A percentile compares a stretch with the other conserved stretches of the same genome.
These are phyloP conservation scores for Magnusiomyces sp. DNA, from an alignment of 1,139 yeast genomes.

Conservation along the genomic window DNA sequence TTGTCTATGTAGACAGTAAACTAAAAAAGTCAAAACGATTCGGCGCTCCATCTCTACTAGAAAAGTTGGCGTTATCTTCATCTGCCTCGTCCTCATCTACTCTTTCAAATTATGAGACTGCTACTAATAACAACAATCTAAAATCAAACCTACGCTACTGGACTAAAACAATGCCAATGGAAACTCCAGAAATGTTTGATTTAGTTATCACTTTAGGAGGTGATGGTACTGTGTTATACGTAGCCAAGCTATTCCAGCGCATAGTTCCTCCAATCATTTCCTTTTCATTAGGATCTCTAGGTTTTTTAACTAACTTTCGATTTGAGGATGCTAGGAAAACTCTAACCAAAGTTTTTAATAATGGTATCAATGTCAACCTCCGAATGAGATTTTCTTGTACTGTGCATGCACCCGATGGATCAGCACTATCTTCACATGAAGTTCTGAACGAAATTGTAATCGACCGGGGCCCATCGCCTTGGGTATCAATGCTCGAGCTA, in stretches of 20 bases:
- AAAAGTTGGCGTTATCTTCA: too few relatives aligned
- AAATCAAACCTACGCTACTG: slow-evolving; percentile 43
- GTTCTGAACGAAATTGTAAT: slow-evolving; percentile 77
- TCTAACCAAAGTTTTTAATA: slow-evolving; percentile 48
- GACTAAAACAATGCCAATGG: slow-evolving; percentile 50
- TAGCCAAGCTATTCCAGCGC: slow-evolving; percentile 67
- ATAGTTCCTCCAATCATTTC: slow-evolving; percentile 85
- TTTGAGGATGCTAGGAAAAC: slow-evolving; percentile 59
- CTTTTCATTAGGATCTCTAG: slow-evolving; percentile 72
- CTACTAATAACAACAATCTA: slow-evolving; percentile 33
- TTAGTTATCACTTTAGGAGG: slow-evolving; percentile 79
- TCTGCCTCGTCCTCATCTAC: slow-evolving; percentile 35
- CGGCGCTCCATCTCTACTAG: slow-evolving; percentile 33
- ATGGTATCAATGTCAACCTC: slow-evolving; percentile 69
- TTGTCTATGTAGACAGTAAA: slow-evolving; percentile 63
- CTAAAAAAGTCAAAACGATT: slow-evolving; percentile 55
- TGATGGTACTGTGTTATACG: slow-evolving; percentile 82
- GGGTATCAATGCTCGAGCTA: slow-evolving; percentile 71
- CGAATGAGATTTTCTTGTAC: slow-evolving; percentile 77
- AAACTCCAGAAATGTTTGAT: slow-evolving; percentile 57
- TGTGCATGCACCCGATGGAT: slow-evolving; percentile 38
- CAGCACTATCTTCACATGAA: slow-evolving; percentile 61
- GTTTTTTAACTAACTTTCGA: slow-evolving; percentile 70
- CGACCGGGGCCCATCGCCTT: slow-evolving; percentile 85
- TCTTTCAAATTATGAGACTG: slow-evolving; percentile 15